Evolutionary conservation across 345 rosid genomes (phyloP).

Genomic region (Eucalyptus urophylla): DNA sequence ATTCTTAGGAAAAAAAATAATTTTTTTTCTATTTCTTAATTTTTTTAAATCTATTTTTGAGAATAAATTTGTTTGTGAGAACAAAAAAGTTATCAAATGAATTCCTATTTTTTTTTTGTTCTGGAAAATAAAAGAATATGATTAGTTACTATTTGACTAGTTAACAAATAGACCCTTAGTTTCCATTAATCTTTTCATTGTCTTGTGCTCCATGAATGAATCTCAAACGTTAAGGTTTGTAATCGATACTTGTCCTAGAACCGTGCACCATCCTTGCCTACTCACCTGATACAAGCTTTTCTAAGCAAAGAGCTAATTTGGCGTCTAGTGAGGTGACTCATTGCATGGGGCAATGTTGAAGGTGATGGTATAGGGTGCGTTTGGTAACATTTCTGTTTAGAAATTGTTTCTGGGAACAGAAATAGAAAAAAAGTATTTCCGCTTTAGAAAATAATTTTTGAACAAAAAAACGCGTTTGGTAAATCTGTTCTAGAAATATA

Average conservation of each 20-base stretch:
- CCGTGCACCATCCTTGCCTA: not conserved
- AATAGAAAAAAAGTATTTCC: too few relatives aligned
- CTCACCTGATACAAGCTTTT: not conserved
- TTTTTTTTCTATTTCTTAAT: too few relatives aligned
- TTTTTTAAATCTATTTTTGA: fast-evolving
- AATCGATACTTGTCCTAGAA: not conserved
- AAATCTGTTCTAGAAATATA: too few relatives aligned
- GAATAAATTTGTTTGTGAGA: fast-evolving
- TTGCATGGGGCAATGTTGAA: not conserved
- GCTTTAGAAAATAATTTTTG: too few relatives aligned
- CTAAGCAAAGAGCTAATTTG: not conserved
- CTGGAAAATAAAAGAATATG: too few relatives aligned
- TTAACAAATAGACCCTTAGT: not conserved
- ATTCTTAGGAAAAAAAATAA: fast-evolving
- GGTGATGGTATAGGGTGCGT: not conserved
- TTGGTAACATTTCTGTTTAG: too few relatives aligned
- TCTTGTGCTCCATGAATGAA: not conserved
- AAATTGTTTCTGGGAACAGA: fast-evolving
- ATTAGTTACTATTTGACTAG: too few relatives aligned
- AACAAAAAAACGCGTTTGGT: too few relatives aligned
- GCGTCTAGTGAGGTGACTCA: not conserved
- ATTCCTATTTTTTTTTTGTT: fast-evolving
- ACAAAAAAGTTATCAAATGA: too few relatives aligned
- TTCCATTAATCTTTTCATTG: not conserved
- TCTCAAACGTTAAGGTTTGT: not conserved